Evolutionary conservation across 225 moss, liverwort and hornwort genomes (phyloP), one percentile per base, ranked within the genome.

Genomic region (Straminergon stramineum): DNA sequence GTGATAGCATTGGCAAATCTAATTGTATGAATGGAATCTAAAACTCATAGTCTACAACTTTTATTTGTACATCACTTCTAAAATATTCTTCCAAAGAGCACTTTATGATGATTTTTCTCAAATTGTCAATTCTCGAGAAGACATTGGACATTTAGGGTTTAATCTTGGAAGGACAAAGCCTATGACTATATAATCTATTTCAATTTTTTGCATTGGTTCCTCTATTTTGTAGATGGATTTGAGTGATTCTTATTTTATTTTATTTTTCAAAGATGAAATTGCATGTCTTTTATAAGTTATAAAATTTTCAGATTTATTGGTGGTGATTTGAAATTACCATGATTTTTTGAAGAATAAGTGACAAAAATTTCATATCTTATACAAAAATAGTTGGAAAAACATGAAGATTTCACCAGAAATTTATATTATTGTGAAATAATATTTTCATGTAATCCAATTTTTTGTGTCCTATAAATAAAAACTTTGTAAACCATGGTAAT

Each of bases 401-500:
- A 0, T 21, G 2, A 43, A 43, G 27, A 9, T 43, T 73, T 43
- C 3, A 43, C 10, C 17, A 5, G 9, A 17, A 17, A 3, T 45
- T 5, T 28, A 45, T 10, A 28, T 27, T 43, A 17, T 11, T 17
- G 5, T 45, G 3, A 30, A 45, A 45, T 3, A 28, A 45, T 28
- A 1, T 14, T 74, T 28, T 17, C 0, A 10, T 28, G 15, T 17
- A 10, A 74, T 11, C 3, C 6, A 74, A 17, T 17, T 28, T 17
- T 74, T 0, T 2, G 1, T 10, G 9, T 5, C 45, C 2, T 45
- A 28, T 16, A 74, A 74, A 30, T 17, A 10, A 45, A 30, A 74
- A 45, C 4, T 10, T 28, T 17, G 17, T 45, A 30, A 3, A 74
- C 3, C 0, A 45, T 8, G 0, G 0, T 45, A 30, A 28, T 30